Percentiles rank a stretch among this genome's conserved stretches.
Evolutionary conservation across 164 flowering plant species (phyloP).

Genomic region (Vitis vinifera): ASM3070453v1 NC_081808.1:3711501-3712000

Average conservation of each 20-base stretch:
- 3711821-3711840: neutral
- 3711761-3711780: neutral
- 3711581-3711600: conserved; percentile 67
- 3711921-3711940: neutral
- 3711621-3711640: conserved; percentile 83
- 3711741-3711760: conserved; percentile 20
- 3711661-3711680: conserved; percentile 47
- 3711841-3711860: too few species aligned
- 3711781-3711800: neutral
- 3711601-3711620: conserved; percentile 85
- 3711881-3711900: neutral
- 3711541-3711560: neutral
- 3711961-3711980: neutral
- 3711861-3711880: neutral
- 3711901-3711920: neutral
- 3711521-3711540: too few species aligned
- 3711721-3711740: conserved; percentile 92
- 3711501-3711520: too few species aligned
- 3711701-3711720: conserved; percentile 91
- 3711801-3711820: neutral
- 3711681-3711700: conserved; percentile 68
- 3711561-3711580: conserved; percentile 81
- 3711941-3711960: neutral
- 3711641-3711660: conserved; percentile 39
- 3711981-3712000: neutral